Evolutionary conservation across 2,329 filamentous ascomycete species (phyloP), one percentile per base, ranked within the genome.

Genomic region (Lachnellula cervina): DNA sequence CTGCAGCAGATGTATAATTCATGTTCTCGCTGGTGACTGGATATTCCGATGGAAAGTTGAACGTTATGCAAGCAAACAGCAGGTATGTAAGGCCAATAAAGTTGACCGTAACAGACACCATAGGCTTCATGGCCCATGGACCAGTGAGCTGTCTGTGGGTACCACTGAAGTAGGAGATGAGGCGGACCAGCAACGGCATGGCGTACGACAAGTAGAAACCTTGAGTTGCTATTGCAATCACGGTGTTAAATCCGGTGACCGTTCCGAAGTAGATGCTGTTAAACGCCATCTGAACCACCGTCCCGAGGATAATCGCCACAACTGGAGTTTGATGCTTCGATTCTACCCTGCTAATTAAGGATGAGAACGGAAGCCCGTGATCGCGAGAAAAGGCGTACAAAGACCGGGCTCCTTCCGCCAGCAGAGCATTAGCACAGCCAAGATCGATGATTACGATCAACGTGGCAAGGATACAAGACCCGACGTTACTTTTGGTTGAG

Each of bases 181-280:
- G 71, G 43, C 79, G 76, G 13, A 75, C 74, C 17, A 80, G 65
- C 0, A 83, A 71, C 0, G 80, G 79, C 69, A 81, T 77, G 11
- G 80, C 77, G 62, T 83, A 83, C 0, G 80, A 83, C 1, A 83
- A 70, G 60, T 83, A 83, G 61, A 83, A 83, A 0, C 80, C 81
- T 58, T 80, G 75, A 0, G 80, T 83, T 0, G 80, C 75, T 52
- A 83, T 82, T 5, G 78, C 74, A 48, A 83, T 77, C 17, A 82
- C 77, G 0, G 80, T 82, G 48, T 79, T 75, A 62, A 81, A 81
- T 0, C 79, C 79, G 0, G 79, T 80, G 1, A 74, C 72, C 0
- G 77, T 80, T 1, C 78, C 79, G 55, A 81, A 81, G 58, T 81
- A 79, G 46, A 82, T 81, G 13, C 75, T 76, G 59, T 79, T 76